Evolutionary conservation across 2,329 filamentous ascomycete genomes (phyloP), one percentile per base, ranked within the genome.

Genomic region (Aspergillus pseudoglaucus): DNA sequence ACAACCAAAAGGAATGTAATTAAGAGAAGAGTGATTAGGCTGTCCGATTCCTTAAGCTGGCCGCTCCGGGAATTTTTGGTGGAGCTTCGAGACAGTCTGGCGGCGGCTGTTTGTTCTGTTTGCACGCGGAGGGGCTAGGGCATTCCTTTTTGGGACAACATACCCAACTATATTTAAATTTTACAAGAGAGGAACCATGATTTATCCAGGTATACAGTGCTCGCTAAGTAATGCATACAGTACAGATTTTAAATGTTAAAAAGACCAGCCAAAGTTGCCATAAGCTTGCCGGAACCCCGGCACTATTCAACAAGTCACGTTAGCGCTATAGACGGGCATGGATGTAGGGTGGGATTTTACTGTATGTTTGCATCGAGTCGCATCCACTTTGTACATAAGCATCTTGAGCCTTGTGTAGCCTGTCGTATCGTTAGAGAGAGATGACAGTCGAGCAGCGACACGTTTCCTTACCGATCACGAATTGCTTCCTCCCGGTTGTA

Each of bases 401-500:
- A 6, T 47, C 48, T 45, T 72, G 55, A 4, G 73, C 73, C 55
- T 70, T 63, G 23, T 65, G 61, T 14, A 73, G 59, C 66, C 67
- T 70, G 44, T 7, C 39, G 5, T 6, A 17, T 3, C 15, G 47
- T 61, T 47, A 63, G 56, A 32, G 33, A 23, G 42, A 10, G 10
- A 23, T 33, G 30, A 22, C 9, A 17, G 10, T 7, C 15, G 25
- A n/a, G 8, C 9, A 15, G 27, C 3, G 25, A 44, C 15, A 17
- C 6, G 5, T 9, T 25, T 27, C 5, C 59, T 49, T 64, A 72
- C 77, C 77, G 80, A 56, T 72, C 73, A 37, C 70, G 59, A 46
- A 84, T 79, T 55, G 75, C 72, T 58, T 77, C 74, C 54, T 77
- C 69, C 3, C 81, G 72, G 49, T 79, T 80, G 52, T 79, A 75